Conservation (phyloP, 192 early-diverging fungal species). For the Podila horticola region DNA sequence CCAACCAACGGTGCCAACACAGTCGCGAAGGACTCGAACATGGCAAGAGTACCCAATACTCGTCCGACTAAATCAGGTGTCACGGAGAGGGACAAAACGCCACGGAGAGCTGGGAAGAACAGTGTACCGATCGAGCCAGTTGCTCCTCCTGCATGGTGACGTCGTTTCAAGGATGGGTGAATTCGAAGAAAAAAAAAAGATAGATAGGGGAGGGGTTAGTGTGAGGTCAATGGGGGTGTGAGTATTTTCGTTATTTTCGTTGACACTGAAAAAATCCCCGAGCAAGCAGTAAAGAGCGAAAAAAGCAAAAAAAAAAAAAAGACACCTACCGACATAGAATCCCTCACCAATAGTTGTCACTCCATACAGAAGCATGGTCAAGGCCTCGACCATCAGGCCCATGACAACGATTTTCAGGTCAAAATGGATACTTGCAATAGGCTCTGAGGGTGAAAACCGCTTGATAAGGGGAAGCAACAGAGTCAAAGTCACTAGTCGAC, state of each 20-base stretch:
- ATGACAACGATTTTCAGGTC: slow-evolving; percentile 26
- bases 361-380: slow-evolving; percentile 25
- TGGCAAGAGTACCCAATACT: slow-evolving; percentile 32
- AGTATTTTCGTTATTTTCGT: not conserved
- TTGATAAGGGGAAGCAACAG: slow-evolving; percentile 24
- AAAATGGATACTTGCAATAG: slow-evolving; percentile 18
- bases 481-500: slow-evolving; percentile 21
- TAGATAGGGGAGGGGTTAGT: not conserved
- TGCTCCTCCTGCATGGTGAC: slow-evolving; percentile 5
- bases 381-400: slow-evolving; percentile 17
- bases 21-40: slow-evolving; percentile 31
- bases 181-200: not conserved
- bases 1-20: slow-evolving; percentile 14
- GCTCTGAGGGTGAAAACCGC: not conserved
- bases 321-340: slow-evolving; percentile 13
- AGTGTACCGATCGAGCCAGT: slow-evolving; percentile 28
- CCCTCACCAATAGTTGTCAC: slow-evolving; percentile 17
- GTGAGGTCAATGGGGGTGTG: not conserved
- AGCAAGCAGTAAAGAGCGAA: not conserved
- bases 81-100: slow-evolving; percentile 31
- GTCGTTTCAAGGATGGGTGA: not conserved
- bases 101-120: slow-evolving; percentile 37
- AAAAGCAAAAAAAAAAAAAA: not conserved
- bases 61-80: slow-evolving; percentile 24
- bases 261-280: not conserved